A percentile compares a stretch with the other conserved stretches of the same genome.
phyloP scores from a whole-genome alignment of 495 filamentous ascomycete species.

The Niebla homalea region DNA sequence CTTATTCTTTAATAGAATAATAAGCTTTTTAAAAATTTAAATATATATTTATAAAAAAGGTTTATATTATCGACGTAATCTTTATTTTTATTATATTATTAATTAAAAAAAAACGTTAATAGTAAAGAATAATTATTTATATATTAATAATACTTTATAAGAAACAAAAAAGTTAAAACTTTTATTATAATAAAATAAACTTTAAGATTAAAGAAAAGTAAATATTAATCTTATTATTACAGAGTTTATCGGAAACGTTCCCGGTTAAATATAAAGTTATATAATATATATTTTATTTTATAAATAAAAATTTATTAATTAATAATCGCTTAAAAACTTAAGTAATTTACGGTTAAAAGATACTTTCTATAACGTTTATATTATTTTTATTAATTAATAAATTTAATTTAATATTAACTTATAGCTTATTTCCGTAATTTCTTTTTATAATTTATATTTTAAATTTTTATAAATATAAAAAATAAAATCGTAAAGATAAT shows the following conservation, averaged over 20 bases:
- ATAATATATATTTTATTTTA: slow-evolving; percentile 8
- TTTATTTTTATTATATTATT: slow-evolving; percentile 7
- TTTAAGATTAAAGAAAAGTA: slow-evolving; percentile 2
- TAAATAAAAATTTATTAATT: slow-evolving; percentile 1
- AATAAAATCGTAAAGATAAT: background rate
- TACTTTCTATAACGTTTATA: background rate
- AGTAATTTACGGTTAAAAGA: no score
- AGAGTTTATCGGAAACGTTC: slow-evolving; percentile 5
- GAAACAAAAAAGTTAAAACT: slow-evolving; percentile 1
- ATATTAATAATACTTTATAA: background rate
- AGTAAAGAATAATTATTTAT: slow-evolving; percentile 2
- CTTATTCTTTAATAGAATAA: no score
- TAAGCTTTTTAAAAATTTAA: background rate
- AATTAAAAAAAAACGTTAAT: slow-evolving; percentile 1
- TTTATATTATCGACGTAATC: slow-evolving; percentile 4
- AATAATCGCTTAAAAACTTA: background rate
- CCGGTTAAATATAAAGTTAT: slow-evolving; percentile 6
- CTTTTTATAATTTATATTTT: no score
- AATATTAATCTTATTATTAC: background rate
- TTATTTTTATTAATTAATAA: background rate
- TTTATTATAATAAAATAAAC: background rate
- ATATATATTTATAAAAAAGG: slow-evolving; percentile 5
- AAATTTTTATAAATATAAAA: background rate
- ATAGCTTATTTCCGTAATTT: no score
- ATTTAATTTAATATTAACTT: background rate